Percentiles rank a stretch among this genome's conserved stretches.
These are phyloP conservation scores for Syzygium malaccense DNA, from an alignment of 441 rosid genomes.

Conservation along the genomic window DNA sequence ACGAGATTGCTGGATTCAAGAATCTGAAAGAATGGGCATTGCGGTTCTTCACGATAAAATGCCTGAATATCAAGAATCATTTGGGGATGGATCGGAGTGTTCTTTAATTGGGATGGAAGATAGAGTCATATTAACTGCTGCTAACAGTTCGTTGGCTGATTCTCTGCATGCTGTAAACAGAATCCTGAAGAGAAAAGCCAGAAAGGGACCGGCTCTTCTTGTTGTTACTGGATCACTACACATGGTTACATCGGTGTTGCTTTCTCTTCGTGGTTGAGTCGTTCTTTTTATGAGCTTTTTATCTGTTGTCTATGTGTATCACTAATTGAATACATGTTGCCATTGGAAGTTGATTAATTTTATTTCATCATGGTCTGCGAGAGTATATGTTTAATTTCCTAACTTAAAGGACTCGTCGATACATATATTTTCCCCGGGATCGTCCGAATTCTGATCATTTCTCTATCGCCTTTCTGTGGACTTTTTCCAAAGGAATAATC, in stretches of 20 bases:
- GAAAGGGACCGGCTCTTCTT: slow-evolving; percentile 25
- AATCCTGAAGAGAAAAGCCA: slow-evolving; percentile 29
- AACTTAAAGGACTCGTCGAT: not conserved
- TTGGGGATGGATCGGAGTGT: not conserved
- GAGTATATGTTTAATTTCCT: not conserved
- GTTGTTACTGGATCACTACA: slow-evolving; percentile 87
- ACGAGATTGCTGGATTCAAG: slow-evolving; percentile 63
- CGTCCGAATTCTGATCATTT: not conserved
- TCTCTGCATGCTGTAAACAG: slow-evolving; percentile 36
- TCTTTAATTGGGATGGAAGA: slow-evolving; percentile 7
- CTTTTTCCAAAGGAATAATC: not conserved
- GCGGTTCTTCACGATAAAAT: slow-evolving; percentile 18
- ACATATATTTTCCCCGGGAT: not conserved
- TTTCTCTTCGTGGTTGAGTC: slow-evolving; percentile 19
- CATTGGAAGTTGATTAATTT: not conserved
- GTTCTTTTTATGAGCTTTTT: not conserved
- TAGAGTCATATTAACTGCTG: slow-evolving; percentile 23
- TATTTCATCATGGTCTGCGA: not conserved
- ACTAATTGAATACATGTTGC: not conserved
- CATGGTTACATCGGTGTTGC: slow-evolving; percentile 47
- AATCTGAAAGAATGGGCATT: slow-evolving; percentile 41
- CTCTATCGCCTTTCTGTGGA: not conserved
- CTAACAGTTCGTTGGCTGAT: slow-evolving; percentile 20
- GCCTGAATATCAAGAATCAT: slow-evolving; percentile 15
- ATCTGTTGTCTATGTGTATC: not conserved